Conservation (phyloP, 306 rosid genomes). For the Pyrus bretschneideri region DNA sequence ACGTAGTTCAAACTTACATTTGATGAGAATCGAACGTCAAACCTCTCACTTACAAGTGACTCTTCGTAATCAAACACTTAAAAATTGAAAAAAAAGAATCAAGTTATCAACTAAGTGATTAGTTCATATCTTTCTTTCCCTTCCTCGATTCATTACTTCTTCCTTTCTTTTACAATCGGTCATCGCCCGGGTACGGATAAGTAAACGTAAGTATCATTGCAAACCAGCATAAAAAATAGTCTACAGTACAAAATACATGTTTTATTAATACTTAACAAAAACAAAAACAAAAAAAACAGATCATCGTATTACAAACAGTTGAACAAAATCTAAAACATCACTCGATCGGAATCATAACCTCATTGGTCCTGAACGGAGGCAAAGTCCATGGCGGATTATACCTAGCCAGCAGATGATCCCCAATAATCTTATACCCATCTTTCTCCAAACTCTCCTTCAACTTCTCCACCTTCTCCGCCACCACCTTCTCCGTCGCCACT, state of each 20-base stretch:
- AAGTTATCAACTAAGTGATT: no score
- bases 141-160: no score
- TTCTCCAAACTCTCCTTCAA: conserved; percentile 55
- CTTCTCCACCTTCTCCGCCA: conserved; percentile 56
- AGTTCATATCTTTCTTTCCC: no score
- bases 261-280: background rate
- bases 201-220: no score
- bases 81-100: no score
- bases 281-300: background rate
- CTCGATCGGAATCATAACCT: conserved; percentile 73
- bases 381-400: conserved; percentile 84
- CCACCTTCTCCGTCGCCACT: conserved; percentile 49
- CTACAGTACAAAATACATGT: background rate
- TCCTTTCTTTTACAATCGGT: no score
- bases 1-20: fast-evolving
- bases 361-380: conserved; percentile 69
- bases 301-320: no score
- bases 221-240: no score
- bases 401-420: conserved; percentile 71
- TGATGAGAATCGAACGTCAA: no score
- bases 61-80: no score
- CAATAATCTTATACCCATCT: conserved; percentile 66
- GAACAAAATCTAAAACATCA: conserved; percentile 9
- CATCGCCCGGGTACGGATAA: no score
- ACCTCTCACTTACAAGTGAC: no score